Evolutionary conservation across 148 eudicot species (phyloP), one percentile per base, ranked within the genome.

Genomic region (Vaccinium darrowii): DNA sequence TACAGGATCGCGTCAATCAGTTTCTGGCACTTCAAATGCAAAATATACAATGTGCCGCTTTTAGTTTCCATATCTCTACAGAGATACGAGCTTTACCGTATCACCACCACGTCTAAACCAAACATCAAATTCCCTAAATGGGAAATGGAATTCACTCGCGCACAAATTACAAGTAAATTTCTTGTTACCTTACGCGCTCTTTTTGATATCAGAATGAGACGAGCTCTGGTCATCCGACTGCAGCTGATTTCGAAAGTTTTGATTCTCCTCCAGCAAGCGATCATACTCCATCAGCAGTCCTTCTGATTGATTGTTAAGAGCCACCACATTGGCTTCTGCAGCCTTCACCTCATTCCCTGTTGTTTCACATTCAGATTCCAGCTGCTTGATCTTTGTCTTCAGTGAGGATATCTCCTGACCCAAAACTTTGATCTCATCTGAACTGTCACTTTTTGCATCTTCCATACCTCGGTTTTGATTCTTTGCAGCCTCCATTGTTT

Each of bases 191-290:
- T 69, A 69, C 5, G 74, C 27, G 39, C 27, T 69, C 87, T 82
- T 89, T 80, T 89, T 87, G 62, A 23, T 47, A 82, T 82, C 76
- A 27, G 87, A 79, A 79, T 72, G 86, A 16, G 79, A 76, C 54
- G 49, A 57, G 76, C 56, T 82, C 65, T 81, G 87, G 56, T 85
- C 79, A 74, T 84, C 54, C 1, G 85, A 81, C 81, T 86, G 87
- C n/a, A 87, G 74, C 84, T 80, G 89, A 52, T 69, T 81, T 30
- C 86, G 83, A 30, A 86, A 88, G 74, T 86, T 83, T 82, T 79
- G 82, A 65, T 88, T 89, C 83, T 91, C 89, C 81, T 86, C 91
- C 62, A 86, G 83, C 81, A 89, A 73, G 8, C 82, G 81, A 49
- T 82, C 88, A 79, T 88, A 78, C 78, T 89, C 83, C 27, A 84